Evolutionary conservation across 73 alveolate genomes (phyloP).

Genomic region (Tetrahymena thermophila): DNA sequence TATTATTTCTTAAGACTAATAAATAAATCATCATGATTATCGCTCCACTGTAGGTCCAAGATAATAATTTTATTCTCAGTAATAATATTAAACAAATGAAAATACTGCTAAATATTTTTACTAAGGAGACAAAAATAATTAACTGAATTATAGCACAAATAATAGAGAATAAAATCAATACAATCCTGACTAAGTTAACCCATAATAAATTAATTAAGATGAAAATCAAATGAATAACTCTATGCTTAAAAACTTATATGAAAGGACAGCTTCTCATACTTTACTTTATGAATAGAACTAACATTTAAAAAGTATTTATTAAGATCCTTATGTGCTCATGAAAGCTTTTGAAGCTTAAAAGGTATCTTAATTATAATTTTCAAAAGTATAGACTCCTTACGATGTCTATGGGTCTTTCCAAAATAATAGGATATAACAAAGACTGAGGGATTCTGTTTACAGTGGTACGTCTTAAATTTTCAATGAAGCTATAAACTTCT

Average conservation of each 20-base stretch:
- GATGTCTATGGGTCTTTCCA: background rate
- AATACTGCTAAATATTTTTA: background rate
- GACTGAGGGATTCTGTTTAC: background rate
- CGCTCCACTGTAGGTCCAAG: background rate
- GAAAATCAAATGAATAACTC: background rate
- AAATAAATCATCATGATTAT: background rate
- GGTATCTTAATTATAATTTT: background rate
- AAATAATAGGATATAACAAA: background rate
- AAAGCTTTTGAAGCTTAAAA: background rate
- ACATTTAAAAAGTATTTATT: background rate
- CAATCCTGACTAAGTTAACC: background rate
- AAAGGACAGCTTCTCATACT: background rate
- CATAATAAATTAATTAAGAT: background rate
- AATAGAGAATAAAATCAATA: background rate
- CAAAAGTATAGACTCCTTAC: background rate
- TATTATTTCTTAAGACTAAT: background rate
- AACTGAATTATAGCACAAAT: background rate
- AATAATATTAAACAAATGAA: background rate
- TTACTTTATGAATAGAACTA: background rate
- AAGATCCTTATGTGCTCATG: background rate
- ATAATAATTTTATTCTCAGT: background rate
- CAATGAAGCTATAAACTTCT: background rate
- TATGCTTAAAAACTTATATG: background rate
- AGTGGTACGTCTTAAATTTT: background rate
- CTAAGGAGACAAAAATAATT: background rate